Percentiles rank a stretch among this genome's conserved stretches.
These are phyloP conservation scores for Chytriomyces confervae DNA, from an alignment of 192 early-diverging fungal species.

Conservation along the genomic window DNA sequence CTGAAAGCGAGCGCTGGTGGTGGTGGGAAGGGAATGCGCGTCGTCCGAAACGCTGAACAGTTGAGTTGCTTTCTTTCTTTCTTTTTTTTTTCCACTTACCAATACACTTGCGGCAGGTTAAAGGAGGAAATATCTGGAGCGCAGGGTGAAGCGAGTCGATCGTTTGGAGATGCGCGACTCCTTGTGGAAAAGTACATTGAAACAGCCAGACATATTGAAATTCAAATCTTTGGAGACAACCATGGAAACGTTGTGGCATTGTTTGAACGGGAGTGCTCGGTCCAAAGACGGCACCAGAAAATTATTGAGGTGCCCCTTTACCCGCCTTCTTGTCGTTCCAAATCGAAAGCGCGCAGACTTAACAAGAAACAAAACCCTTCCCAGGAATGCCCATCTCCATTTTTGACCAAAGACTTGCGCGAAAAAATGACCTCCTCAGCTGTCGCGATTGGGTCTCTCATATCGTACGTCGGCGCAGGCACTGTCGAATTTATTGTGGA, in stretches of 20 bases:
- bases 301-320: conserved; percentile 57
- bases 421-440: conserved; percentile 13
- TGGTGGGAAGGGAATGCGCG: conserved; percentile 67
- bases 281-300: conserved; percentile 72
- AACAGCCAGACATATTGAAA: conserved; percentile 60
- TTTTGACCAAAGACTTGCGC: conserved; percentile 48
- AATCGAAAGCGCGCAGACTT: not conserved
- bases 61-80: not conserved
- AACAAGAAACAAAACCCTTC: not conserved
- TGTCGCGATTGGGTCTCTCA: not conserved
- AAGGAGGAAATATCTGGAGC: conserved; percentile 62
- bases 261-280: conserved; percentile 68
- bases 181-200: conserved; percentile 69
- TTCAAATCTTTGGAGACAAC: conserved; percentile 62
- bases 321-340: not conserved
- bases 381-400: conserved; percentile 59
- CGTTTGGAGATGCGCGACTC: conserved; percentile 63
- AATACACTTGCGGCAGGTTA: not conserved
- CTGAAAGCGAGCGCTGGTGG: conserved; percentile 70
- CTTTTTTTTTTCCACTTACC: conserved; percentile 20
- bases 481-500: conserved; percentile 71
- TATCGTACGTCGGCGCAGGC: conserved; percentile 63
- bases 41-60: conserved; percentile 50
- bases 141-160: conserved; percentile 58
- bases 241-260: conserved; percentile 63